Evolutionary conservation across 768 basidiomycete genomes (phyloP), one percentile per base, ranked within the genome.

Genomic region (Rhizopogon sp.): DNA sequence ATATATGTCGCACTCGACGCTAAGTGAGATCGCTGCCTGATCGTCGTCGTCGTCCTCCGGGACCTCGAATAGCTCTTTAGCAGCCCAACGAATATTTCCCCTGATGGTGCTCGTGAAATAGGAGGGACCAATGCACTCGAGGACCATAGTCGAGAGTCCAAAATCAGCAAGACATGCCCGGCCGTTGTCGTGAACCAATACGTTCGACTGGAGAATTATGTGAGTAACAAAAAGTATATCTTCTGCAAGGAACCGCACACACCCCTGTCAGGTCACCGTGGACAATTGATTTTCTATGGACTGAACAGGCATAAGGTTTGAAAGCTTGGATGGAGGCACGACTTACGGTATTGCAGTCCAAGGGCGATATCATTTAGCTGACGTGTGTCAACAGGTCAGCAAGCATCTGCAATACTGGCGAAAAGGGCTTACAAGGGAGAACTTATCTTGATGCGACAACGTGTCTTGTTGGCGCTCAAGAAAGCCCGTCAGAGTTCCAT

Each of bases 81-180:
- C 77, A 6, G 76, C 72, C 75, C 76, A 77, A 0, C 77, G 70
- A 22, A 76, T 69, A n/a, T 73, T 71, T 5, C 78, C 76, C 22
- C 43, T 54, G 20, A 35, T 40, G 16, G 22, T 39, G 66, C 75
- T 75, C 13, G 50, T 51, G 22, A 41, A 6, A 25, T 50, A 50
- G 7, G 50, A 51, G 63, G 68, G 2, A 17, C 65, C 61, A 41
- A 68, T 62, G 54, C 70, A 64, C 53, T 75, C 72, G 16, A 62
- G 63, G 14, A 71, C 61, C 46, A 77, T 70, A 31, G 59, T 73
- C n/a, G 74, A 77, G 6, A 77, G 31, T 8, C 31, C 31, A 31
- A 31, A 31, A 31, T 31, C 31, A 31, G 31, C 31, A 8, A 31
- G 31, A 3, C 31, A 31, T 31, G 31, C 31, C 31, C 31, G 31